Evolutionary conservation across 257 asterid species (phyloP).

Genomic region (Echium plantagineum): DNA sequence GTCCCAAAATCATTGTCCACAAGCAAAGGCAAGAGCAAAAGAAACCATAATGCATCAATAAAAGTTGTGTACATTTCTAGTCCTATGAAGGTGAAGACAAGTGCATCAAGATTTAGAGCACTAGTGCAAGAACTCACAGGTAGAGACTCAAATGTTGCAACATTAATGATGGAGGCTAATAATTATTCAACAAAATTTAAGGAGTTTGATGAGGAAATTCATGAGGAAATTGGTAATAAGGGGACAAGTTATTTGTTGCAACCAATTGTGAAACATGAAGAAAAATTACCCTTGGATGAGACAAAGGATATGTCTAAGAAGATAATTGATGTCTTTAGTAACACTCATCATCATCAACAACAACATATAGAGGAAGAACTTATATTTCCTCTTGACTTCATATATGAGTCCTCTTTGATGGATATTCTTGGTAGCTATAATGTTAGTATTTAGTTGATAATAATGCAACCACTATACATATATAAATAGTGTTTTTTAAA

Average conservation of each 20-base stretch:
- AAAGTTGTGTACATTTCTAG: conserved; percentile 79
- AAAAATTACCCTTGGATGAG: not conserved
- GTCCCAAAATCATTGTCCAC: conserved; percentile 1
- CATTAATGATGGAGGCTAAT: conserved; percentile 20
- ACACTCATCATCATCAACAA: not conserved
- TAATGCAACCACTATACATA: no score
- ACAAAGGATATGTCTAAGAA: conserved; percentile 29
- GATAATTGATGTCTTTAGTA: conserved; percentile 18
- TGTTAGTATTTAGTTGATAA: no score
- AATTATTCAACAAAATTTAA: conserved; percentile 7
- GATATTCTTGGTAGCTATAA: conserved; percentile 58
- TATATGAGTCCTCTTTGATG: conserved; percentile 22
- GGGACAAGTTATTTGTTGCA: not conserved
- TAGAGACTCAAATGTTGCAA: conserved; percentile 37
- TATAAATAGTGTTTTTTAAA: no score
- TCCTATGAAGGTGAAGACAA: conserved; percentile 78
- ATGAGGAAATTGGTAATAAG: not conserved
- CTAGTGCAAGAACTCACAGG: conserved; percentile 75
- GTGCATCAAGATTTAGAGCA: conserved; percentile 49
- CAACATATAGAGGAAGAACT: conserved; percentile 13
- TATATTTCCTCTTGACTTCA: conserved; percentile 1
- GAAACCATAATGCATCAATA: conserved; percentile 17
- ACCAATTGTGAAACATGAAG: not conserved
- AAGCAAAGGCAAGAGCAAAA: conserved; percentile 19
- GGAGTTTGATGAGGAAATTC: conserved; percentile 17